A percentile compares a stretch with the other conserved stretches of the same genome.
Conservation (phyloP, 495 filamentous ascomycete species). For the Acidiella bohemica region DNA sequence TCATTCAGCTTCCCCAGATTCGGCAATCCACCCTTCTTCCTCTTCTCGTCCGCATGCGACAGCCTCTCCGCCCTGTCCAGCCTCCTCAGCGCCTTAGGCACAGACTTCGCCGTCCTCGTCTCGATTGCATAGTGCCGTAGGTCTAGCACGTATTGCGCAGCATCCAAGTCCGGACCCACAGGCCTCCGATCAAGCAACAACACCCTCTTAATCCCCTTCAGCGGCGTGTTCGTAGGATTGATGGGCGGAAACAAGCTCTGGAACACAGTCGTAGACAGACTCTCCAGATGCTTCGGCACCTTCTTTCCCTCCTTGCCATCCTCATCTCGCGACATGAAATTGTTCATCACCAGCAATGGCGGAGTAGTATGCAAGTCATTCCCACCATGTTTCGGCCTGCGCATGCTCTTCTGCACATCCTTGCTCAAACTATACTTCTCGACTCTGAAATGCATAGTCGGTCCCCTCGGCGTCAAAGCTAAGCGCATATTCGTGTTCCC, state of each 20-base stretch:
- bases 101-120: conserved; percentile 52
- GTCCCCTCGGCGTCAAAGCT: conserved; percentile 76
- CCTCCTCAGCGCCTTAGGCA: conserved; percentile 69
- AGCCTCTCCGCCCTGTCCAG: conserved; percentile 78
- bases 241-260: conserved; percentile 95
- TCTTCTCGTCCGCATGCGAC: conserved; percentile 46
- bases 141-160: conserved; percentile 66
- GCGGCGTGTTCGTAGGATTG: conserved; percentile 76
- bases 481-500: conserved; percentile 90
- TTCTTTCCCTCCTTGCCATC: conserved; percentile 17
- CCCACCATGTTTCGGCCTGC: conserved; percentile 57
- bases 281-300: conserved; percentile 76
- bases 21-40: conserved; percentile 49
- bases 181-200: conserved; percentile 75
- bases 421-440: conserved; percentile 91
- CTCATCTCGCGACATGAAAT: conserved; percentile 60
- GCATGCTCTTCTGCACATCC: conserved; percentile 68
- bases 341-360: conserved; percentile 88
- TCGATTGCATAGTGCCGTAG: conserved; percentile 91
- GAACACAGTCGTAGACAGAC: conserved; percentile 85
- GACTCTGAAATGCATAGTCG: conserved; percentile 89
- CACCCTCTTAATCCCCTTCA: conserved; percentile 77
- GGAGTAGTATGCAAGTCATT: conserved; percentile 9
- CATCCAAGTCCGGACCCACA: conserved; percentile 22
- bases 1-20: conserved; percentile 85